Evolutionary conservation across 768 basidiomycete genomes (phyloP), one percentile per base, ranked within the genome.

Genomic region (Podaxis mareebaensis): DNA sequence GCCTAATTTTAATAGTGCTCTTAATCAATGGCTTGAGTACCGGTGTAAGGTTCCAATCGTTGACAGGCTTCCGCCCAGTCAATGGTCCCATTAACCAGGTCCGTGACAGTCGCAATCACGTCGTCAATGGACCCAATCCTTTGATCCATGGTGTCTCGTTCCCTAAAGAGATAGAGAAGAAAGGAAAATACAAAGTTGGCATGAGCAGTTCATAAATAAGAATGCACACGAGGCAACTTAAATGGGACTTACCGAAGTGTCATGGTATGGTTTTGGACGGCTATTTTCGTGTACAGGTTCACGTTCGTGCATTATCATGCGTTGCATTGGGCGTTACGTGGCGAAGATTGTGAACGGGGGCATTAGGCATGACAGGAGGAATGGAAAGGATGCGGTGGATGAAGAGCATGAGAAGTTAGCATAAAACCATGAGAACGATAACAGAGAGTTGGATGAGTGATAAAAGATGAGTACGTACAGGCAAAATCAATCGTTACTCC

Each of bases 401-500:
- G 13, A 59, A 57, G 10, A 46, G 53, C 46, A 39, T 52, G 54
- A 15, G 28, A 26, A 44, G 11, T 57, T 36, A 38, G 44, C 28
- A 8, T 10, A 46, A 53, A 39, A n/a, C 42, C 24, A 55, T 53
- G 40, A 20, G 52, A 61, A 44, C 10, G 44, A 56, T 38, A 39
- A 10, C 58, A 53, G 58, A 49, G 54, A 64, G 12, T 36, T 17
- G 24, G 40, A 11, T 42, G 17, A 26, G 36, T 53, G 36, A 38
- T 40, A 46, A 53, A 61, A 55, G 57, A 54, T 36, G 46, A 44
- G 40, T 56, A 80, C 80, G 71, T 75, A 81, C 81, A 83, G 57
- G 96, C 97, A 78, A 99, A 98, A 76, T 98, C 96, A 61, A 99
- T 83, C 1, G 97, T 99, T 63, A 96, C 83, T 55, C 96, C 97